These are phyloP conservation scores for Heliosperma pusillum DNA, from an alignment of 148 eudicot genomes.

Conservation along the genomic window DNA sequence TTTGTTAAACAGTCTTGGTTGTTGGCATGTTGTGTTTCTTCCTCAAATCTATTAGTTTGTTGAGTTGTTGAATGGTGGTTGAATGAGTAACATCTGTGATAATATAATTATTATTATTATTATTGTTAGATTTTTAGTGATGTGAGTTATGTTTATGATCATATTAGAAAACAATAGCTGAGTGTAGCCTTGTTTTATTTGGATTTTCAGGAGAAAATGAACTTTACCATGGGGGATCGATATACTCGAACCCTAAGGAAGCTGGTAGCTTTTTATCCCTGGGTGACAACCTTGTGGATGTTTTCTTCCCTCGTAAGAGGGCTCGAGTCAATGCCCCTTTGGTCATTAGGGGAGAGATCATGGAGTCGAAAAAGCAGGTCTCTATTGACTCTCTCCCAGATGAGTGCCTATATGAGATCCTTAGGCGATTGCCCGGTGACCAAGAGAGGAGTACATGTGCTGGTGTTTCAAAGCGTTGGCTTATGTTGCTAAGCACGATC, in stretches of 20 bases:
- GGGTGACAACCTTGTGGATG: constrained; percentile 52
- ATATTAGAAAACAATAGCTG: constrained; percentile 19
- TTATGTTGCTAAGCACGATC: constrained; percentile 64
- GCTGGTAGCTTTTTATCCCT: constrained; percentile 55
- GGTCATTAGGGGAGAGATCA: constrained; percentile 26
- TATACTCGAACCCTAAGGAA: constrained; percentile 62
- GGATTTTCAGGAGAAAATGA: constrained; percentile 53
- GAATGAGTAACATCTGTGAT: not conserved
- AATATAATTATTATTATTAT: too few species aligned
- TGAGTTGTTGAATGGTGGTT: not conserved
- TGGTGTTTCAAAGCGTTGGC: constrained; percentile 76
- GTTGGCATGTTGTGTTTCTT: not conserved
- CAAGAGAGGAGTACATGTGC: constrained; percentile 67
- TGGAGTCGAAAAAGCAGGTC: constrained; percentile 33
- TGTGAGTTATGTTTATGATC: not conserved
- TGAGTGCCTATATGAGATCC: constrained; percentile 82
- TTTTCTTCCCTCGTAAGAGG: constrained; percentile 67
- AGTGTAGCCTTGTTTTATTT: constrained; percentile 18
- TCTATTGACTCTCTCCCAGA: constrained; percentile 78
- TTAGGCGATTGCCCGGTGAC: constrained; percentile 62
- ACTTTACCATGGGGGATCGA: constrained; percentile 55
- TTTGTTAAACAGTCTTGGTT: not conserved
- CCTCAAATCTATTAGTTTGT: too few species aligned
- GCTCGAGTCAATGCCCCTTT: constrained; percentile 60
- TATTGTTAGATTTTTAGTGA: too few species aligned